Evolutionary conservation across 176 grass and related monocot species (phyloP), one percentile per base, ranked within the genome.

Genomic region (Oryza glaberrima): DNA sequence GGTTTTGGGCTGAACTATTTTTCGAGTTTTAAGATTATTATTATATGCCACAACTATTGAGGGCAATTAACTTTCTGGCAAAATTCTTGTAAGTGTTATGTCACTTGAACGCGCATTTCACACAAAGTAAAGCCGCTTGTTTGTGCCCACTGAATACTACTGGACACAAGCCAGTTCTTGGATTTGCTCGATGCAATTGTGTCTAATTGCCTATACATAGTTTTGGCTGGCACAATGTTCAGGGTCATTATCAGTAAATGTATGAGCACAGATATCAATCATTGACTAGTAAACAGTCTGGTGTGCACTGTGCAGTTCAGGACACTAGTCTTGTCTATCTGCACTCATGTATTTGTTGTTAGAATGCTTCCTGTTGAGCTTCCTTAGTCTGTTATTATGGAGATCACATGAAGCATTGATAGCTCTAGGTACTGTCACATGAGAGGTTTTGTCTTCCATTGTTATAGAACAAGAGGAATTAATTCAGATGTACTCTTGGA

Each of bases 401-500:
- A 73, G 75, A 73, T 73, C 58, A 25, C 46, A 47, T 9, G 45
- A 88, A 3, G 19, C 35, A 35, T 74, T 17, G 19, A 5, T 16
- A 19, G 23, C 3, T 68, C 19, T 84, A 17, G 12, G 78, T 9
- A 22, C 60, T 22, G 38, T 64, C 3, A 56, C 56, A n/a, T 74
- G 25, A 36, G 3, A 72, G 51, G 14, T 16, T 30, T 77, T 78
- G 9, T 48, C 52, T 65, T 48, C 80, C 54, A 51, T 54, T 88
- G 82, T 12, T 77, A 16, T 65, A 71, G 36, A 83, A 45, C 22
- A 52, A 72, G 64, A 38, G n/a, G 23, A 72, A 70, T 10, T 16
- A 43, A 77, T 83, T 78, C 9, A 78, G 32, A 15, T 83, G 22
- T 17, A 78, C 45, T 82, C 63, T 47, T 82, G 10, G 65, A 49